These are phyloP conservation scores for Coleophoma crateriformis DNA, from an alignment of 2,329 filamentous ascomycete species.

Conservation along the genomic window DNA sequence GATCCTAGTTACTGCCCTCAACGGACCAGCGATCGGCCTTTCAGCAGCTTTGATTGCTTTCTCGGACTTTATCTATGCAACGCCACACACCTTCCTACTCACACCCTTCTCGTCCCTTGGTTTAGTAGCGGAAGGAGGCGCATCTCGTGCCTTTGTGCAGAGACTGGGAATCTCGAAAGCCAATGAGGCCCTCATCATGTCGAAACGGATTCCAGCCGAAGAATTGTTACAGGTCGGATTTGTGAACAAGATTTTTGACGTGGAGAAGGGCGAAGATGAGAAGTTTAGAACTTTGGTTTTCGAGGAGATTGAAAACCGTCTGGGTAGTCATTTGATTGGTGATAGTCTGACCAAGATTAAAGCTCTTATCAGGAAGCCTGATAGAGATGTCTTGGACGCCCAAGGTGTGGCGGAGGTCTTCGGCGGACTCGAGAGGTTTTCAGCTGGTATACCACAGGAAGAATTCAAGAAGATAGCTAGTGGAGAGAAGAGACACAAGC, in stretches of 20 bases:
- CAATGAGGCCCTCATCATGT: constrained; percentile 92
- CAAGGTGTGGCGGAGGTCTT: constrained; percentile 84
- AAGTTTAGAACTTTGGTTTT: constrained; percentile 70
- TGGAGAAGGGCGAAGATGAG: constrained; percentile 55
- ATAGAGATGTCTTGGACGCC: constrained; percentile 65
- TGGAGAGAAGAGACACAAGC: constrained; percentile 91
- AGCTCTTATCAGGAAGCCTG: constrained; percentile 69
- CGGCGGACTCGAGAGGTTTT: constrained; percentile 75
- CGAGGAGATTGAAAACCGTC: constrained; percentile 70
- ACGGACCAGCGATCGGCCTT: constrained; percentile 86
- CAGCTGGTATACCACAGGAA: constrained; percentile 62
- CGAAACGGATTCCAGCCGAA: constrained; percentile 65
- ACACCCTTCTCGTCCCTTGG: constrained; percentile 90
- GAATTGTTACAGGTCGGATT: constrained; percentile 75
- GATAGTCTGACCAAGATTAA: constrained; percentile 82
- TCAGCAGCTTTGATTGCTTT: constrained; percentile 77
- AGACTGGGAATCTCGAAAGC: constrained; percentile 76
- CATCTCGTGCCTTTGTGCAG: constrained; percentile 72
- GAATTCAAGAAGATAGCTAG: constrained; percentile 82
- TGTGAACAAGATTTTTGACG: constrained; percentile 75
- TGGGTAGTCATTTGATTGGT: constrained; percentile 75
- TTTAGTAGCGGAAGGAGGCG: constrained; percentile 82
- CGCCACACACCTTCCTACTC: constrained; percentile 76
- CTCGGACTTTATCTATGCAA: constrained; percentile 88
- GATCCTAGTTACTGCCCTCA: constrained; percentile 84